Conservation (phyloP, 2,329 filamentous ascomycete species). For the Cercospora berteroae region DNA sequence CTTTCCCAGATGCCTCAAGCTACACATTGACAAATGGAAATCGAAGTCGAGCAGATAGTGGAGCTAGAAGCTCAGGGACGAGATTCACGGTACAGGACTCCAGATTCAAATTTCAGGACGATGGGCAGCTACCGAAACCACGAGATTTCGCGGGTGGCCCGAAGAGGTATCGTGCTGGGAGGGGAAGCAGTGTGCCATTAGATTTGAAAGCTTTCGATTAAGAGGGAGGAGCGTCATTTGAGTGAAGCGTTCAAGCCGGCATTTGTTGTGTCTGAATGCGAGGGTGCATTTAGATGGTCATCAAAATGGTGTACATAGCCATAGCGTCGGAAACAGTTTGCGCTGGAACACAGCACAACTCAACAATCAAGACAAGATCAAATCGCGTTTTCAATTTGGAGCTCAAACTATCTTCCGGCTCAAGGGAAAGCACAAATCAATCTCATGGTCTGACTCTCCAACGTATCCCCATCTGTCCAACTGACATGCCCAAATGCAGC, state of each 20-base stretch:
- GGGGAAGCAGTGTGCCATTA: constrained; percentile 89
- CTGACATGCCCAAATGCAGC: constrained; percentile 38
- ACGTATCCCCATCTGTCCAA: constrained; percentile 36
- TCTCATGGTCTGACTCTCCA: constrained; percentile 11
- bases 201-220: constrained; percentile 65
- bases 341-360: background rate
- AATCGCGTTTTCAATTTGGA: background rate
- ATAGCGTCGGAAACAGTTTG: background rate
- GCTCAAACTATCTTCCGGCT: background rate
- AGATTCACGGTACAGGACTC: constrained; percentile 53
- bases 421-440: constrained; percentile 7
- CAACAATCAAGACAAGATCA: background rate
- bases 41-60: constrained; percentile 26
- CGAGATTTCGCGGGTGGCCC: constrained; percentile 71
- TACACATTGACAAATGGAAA: constrained; percentile 44
- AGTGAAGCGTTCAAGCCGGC: constrained; percentile 19
- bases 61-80: constrained; percentile 22
- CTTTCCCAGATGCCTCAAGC: constrained; percentile 30
- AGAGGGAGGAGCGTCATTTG: background rate
- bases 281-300: background rate
- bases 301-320: background rate
- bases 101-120: constrained; percentile 84
- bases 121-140: constrained; percentile 78
- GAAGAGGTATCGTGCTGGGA: constrained; percentile 82
- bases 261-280: background rate